phyloP scores from a whole-genome alignment of 176 grass and related monocot genomes.

The Typha latifolia region DNA sequence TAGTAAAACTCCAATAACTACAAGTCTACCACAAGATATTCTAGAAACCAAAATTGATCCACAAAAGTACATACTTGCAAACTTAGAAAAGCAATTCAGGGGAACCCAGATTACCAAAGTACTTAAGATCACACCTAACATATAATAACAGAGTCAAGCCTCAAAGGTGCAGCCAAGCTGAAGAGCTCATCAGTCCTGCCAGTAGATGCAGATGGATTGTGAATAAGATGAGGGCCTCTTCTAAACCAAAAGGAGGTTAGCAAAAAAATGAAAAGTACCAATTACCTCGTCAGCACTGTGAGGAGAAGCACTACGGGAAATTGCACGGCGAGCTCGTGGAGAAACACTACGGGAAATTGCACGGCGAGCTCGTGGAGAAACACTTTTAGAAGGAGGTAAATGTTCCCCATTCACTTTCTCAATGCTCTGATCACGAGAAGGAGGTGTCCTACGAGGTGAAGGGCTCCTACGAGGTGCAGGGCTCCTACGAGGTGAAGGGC shows the following conservation, averaged over 20 bases:
- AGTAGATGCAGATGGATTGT: background rate
- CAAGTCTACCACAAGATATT: background rate
- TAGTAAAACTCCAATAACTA: background rate
- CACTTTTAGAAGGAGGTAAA: constrained; percentile 11
- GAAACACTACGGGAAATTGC: constrained; percentile 6
- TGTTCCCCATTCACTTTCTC: constrained; percentile 2
- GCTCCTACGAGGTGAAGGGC: background rate
- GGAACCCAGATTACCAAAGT: background rate
- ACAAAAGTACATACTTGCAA: background rate
- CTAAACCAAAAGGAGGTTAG: background rate
- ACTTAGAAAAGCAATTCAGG: background rate
- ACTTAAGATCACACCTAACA: background rate
- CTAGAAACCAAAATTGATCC: background rate
- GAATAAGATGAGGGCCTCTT: background rate
- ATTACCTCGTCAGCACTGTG: constrained; percentile 15
- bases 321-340: background rate
- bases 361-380: constrained; percentile 7
- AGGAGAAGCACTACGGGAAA: constrained; percentile 12
- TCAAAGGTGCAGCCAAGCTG: background rate
- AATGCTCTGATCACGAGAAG: constrained; percentile 1
- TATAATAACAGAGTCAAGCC: background rate
- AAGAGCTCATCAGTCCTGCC: constrained; percentile 1
- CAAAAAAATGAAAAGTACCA: background rate
- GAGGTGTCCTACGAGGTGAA: background rate
- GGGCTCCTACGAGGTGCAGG: no score